Percentiles rank a stretch among this genome's conserved stretches.
phyloP scores from a whole-genome alignment of 192 early-diverging fungal species.

The Powellomyces hirtus region DNA sequence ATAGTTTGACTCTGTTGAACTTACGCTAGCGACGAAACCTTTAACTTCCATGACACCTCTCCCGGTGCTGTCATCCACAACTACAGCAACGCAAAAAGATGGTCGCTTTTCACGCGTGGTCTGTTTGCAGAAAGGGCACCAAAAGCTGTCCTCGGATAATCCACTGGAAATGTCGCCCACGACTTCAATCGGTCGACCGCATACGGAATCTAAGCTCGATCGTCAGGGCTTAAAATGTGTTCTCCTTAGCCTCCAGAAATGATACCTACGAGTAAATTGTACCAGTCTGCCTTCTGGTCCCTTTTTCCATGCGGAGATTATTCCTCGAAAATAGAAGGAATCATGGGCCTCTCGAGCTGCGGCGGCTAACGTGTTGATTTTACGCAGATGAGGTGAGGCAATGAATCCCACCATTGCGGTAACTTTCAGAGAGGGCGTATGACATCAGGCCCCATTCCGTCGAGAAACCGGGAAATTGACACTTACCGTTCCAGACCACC shows the following conservation, averaged over 20 bases:
- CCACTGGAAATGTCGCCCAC: background rate
- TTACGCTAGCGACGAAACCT: too few relatives aligned
- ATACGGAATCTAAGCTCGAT: background rate
- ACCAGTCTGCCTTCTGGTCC: background rate
- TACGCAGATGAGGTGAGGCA: background rate
- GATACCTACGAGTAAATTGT: too few relatives aligned
- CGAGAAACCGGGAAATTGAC: background rate
- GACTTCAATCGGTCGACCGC: background rate
- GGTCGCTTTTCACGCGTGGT: background rate
- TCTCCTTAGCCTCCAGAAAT: too few relatives aligned
- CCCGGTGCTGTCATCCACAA: too few relatives aligned
- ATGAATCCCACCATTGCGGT: background rate
- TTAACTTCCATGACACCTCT: too few relatives aligned
- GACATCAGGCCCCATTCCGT: background rate
- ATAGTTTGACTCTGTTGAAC: too few relatives aligned
- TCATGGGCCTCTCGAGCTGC: background rate
- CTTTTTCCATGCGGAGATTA: background rate
- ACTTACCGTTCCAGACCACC: conserved; percentile 10
- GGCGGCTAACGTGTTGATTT: background rate
- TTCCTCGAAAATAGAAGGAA: background rate
- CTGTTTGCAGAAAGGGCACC: background rate
- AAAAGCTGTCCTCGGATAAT: background rate
- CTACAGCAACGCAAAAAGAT: background rate
- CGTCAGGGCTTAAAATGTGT: too few relatives aligned
- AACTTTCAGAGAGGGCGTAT: background rate